Conservation (phyloP, 2,329 filamentous ascomycete genomes). For the Beauveria brongniartii region DNA sequence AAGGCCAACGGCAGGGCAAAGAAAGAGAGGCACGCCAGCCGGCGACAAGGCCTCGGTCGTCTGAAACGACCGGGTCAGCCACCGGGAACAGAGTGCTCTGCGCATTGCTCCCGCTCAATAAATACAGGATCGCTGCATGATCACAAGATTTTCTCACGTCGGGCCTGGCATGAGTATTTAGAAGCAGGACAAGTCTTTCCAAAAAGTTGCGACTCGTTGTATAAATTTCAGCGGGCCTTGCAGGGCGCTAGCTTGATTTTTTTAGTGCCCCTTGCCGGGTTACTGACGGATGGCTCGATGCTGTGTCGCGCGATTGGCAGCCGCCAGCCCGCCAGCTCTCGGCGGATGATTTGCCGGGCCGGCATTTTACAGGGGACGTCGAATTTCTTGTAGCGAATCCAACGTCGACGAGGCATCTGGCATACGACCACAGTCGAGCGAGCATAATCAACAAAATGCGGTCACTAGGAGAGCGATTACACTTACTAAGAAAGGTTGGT, state of each 20-base stretch:
- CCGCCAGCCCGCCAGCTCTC: not conserved
- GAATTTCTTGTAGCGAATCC: not conserved
- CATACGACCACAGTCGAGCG: not conserved
- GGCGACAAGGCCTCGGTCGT: constrained; percentile 29
- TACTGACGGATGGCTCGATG: too few species aligned
- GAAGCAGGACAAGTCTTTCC: not conserved
- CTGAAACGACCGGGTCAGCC: constrained; percentile 35
- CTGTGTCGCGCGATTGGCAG: not conserved
- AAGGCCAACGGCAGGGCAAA: constrained; percentile 37
- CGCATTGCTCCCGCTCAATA: constrained; percentile 29
- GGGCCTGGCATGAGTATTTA: not conserved
- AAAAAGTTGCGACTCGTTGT: not conserved
- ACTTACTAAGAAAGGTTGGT: constrained; percentile 59
- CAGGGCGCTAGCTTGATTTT: not conserved
- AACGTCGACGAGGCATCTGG: not conserved
- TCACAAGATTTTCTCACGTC: not conserved
- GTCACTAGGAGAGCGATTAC: constrained; percentile 59
- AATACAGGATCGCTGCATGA: not conserved
- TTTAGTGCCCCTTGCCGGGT: constrained; percentile 1
- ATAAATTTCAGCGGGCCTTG: constrained; percentile 9
- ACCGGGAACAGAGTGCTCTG: constrained; percentile 33
- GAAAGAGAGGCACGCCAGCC: constrained; percentile 36
- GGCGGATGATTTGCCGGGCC: constrained; percentile 20
- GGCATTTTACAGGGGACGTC: constrained; percentile 18
- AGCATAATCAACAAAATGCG: constrained; percentile 23